Conservation (phyloP, 2,329 filamentous ascomycete genomes). For the Exophiala aquamarina region DNA sequence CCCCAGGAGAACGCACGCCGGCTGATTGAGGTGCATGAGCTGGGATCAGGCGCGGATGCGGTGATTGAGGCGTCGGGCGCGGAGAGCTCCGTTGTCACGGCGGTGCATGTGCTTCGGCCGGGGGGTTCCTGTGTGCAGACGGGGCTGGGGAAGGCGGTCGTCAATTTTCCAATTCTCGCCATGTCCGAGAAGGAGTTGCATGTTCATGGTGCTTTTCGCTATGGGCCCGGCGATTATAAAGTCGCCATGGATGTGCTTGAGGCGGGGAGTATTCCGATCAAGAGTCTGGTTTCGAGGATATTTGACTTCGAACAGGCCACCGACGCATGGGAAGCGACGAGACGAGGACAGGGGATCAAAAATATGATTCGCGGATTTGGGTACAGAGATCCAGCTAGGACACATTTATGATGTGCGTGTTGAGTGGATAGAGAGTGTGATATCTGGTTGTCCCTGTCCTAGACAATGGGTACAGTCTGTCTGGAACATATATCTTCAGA, state of each 20-base stretch:
- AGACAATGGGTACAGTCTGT: no score
- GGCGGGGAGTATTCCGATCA: conserved; percentile 31
- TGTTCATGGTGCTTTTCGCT: conserved; percentile 36
- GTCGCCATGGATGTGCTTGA: conserved; percentile 40
- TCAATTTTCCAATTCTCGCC: conserved; percentile 37
- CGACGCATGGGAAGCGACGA: conserved; percentile 36
- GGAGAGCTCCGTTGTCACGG: conserved; percentile 44
- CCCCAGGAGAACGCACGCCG: conserved; percentile 30
- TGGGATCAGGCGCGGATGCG: conserved; percentile 40
- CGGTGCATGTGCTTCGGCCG: conserved; percentile 38
- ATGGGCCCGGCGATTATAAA: conserved; percentile 36
- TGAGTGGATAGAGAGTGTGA: no score
- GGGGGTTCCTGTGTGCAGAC: conserved; percentile 37
- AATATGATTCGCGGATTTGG: conserved; percentile 28
- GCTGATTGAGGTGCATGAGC: conserved; percentile 38
- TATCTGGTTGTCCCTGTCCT: no score
- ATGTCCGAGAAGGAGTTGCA: conserved; percentile 37
- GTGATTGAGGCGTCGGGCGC: conserved; percentile 47
- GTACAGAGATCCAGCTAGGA: conserved; percentile 14
- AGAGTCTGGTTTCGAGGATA: conserved; percentile 34
- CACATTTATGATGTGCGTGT: no score
- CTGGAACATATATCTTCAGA: no score
- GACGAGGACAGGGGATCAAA: conserved; percentile 26
- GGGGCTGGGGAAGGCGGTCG: conserved; percentile 39
- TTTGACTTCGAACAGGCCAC: conserved; percentile 35